Evolutionary conservation across 2,329 filamentous ascomycete species (phyloP), one percentile per base, ranked within the genome.

Genomic region (Akanthomyces lecanii): DNA sequence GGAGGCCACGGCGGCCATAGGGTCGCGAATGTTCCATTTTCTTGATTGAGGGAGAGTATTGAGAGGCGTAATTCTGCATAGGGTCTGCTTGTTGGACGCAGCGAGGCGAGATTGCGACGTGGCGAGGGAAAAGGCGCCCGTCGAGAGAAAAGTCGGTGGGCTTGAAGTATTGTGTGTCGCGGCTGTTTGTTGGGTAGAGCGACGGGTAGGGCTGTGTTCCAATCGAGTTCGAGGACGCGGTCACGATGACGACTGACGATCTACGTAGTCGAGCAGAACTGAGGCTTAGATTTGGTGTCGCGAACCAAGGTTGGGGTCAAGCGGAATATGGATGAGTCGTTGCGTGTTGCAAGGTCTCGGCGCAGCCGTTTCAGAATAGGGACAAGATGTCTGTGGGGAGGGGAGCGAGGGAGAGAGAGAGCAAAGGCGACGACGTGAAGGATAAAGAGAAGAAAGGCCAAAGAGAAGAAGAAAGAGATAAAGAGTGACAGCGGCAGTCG

Each of bases 11-110:
- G 61, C 78, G 77, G 68, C 79, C 80, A 72, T 87, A 84, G 68
- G 71, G 79, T 73, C 85, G 82, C 68, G 84, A 84, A 74, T 86
- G 82, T 81, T 92, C 89, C 89, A 92, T 92, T 87, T 92, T 92
- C 78, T 80, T 82, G 72, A 92, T 79, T 69, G 90, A 92, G 71
- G 89, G 89, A 71, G 89, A 90, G 74, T 84, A 81, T 66, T 88
- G 78, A 68, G 88, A 90, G 75, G 85, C 86, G 88, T 91, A 91
- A 67, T 84, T 81, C 80, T 86, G 89, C 89, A 91, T 92, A 84
- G 79, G 40, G 42, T 18, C 50, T 52, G 48, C 10, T 51, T 52
- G 33, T 36, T 52, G 21, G 44, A 21, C 21, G 7, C 57, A 21
- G 23, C 4, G 42, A 57, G 40, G 25, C 18, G 59, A 21, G 5